Evolutionary conservation across 345 rosid species (phyloP).

Genomic region (Moricandia moricandioides): DNA sequence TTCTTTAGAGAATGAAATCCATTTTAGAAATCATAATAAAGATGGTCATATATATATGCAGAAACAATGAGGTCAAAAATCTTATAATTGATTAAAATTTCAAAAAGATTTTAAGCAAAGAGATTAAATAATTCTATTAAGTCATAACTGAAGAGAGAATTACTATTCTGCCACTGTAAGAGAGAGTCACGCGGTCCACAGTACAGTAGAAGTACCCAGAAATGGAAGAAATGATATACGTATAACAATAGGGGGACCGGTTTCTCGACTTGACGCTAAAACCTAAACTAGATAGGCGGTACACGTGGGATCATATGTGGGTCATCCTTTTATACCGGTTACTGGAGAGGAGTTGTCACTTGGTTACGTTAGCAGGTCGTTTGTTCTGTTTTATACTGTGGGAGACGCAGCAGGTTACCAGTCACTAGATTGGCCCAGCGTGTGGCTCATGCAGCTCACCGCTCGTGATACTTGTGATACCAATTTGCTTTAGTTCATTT

Average conservation of each 20-base stretch:
- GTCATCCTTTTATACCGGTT: conserved; percentile 19
- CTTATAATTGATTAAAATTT: not conserved
- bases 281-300: not conserved
- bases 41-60: not conserved
- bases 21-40: not conserved
- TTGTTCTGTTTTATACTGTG: conserved; percentile 7
- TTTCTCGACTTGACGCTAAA: not conserved
- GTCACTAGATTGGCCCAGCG: conserved; percentile 39
- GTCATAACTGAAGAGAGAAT: not conserved
- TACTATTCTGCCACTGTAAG: conserved; percentile 16
- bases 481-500: not conserved
- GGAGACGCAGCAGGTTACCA: conserved; percentile 28
- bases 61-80: not conserved
- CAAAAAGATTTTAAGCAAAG: too few relatives aligned
- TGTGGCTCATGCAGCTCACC: conserved; percentile 36
- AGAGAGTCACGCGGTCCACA: conserved; percentile 31
- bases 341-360: conserved; percentile 24
- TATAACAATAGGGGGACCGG: conserved; percentile 17
- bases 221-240: conserved; percentile 17
- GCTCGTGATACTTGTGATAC: conserved; percentile 42
- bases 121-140: not conserved
- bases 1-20: not conserved
- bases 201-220: conserved; percentile 22
- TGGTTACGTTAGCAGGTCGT: conserved; percentile 16
- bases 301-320: conserved; percentile 7